These are phyloP conservation scores for Candida tetrigidarum DNA, from an alignment of 1,139 yeast genomes.

Conservation along the genomic window DNA sequence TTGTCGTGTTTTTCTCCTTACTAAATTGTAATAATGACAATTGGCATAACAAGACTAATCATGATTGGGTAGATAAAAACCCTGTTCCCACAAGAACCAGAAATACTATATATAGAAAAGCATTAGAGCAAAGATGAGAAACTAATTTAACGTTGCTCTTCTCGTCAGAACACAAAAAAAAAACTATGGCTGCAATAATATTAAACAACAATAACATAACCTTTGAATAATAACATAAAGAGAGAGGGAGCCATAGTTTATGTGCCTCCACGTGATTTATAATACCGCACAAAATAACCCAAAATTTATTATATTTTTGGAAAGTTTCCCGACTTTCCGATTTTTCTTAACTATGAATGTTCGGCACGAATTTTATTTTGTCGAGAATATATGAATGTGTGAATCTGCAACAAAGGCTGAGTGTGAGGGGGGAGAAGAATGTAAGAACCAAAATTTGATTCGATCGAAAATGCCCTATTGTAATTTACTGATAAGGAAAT, in stretches of 20 bases:
- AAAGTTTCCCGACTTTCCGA: not conserved
- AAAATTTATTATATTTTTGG: too few relatives aligned
- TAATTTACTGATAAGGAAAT: too few relatives aligned
- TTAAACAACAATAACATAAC: not conserved
- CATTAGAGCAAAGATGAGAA: not conserved
- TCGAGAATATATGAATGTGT: too few relatives aligned
- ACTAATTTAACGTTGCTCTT: too few relatives aligned
- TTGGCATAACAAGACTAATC: too few relatives aligned
- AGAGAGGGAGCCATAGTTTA: not conserved
- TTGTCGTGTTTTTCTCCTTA: not conserved
- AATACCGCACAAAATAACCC: not conserved
- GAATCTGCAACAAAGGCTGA: too few relatives aligned
- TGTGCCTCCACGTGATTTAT: not conserved
- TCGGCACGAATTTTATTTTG: not conserved
- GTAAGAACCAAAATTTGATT: too few relatives aligned
- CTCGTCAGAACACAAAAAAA: not conserved
- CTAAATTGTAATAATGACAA: too few relatives aligned
- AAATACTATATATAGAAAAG: not conserved
- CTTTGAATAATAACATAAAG: not conserved
- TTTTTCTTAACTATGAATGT: not conserved
- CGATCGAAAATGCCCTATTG: too few relatives aligned
- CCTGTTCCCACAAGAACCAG: not conserved
- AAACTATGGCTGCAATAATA: conserved; percentile 1
- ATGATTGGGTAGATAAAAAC: too few relatives aligned
- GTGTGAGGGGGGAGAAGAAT: too few relatives aligned